phyloP scores from a whole-genome alignment of 148 eudicot genomes.

The Pouteria glomerata region DNA sequence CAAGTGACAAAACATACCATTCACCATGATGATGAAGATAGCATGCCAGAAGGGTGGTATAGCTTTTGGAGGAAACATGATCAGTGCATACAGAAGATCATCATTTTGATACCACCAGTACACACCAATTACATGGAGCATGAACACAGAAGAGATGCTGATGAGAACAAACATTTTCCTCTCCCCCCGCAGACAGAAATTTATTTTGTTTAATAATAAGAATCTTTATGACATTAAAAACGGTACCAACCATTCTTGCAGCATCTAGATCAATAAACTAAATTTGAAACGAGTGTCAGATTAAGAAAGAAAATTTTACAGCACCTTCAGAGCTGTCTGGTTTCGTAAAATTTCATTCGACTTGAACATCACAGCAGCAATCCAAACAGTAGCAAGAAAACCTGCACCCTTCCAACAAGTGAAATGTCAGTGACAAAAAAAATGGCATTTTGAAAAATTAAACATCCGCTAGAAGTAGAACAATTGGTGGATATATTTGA shows the following conservation, averaged over 20 bases:
- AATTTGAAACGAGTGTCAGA: background rate
- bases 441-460: background rate
- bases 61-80: slow-evolving; percentile 74
- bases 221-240: background rate
- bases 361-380: slow-evolving; percentile 77
- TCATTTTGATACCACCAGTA: slow-evolving; percentile 74
- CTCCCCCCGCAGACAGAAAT: slow-evolving; percentile 53
- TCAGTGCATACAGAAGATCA: slow-evolving; percentile 57
- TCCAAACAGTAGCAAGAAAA: slow-evolving; percentile 65
- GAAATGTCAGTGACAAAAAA: background rate
- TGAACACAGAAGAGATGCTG: slow-evolving; percentile 44
- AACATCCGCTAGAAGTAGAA: background rate
- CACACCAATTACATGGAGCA: slow-evolving; percentile 55
- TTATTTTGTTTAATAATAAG: background rate
- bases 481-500: too few species aligned
- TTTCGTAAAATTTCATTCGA: slow-evolving; percentile 72
- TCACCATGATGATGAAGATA: slow-evolving; percentile 35
- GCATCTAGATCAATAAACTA: background rate
- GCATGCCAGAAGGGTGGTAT: slow-evolving; percentile 95
- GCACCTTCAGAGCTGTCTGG: slow-evolving; percentile 82
- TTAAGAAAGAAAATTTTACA: background rate
- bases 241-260: background rate
- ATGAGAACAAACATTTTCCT: slow-evolving; percentile 52
- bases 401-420: slow-evolving; percentile 33
- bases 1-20: slow-evolving; percentile 17